phyloP scores from a whole-genome alignment of 257 asterid species.

The Solanum sejunctum region DNA sequence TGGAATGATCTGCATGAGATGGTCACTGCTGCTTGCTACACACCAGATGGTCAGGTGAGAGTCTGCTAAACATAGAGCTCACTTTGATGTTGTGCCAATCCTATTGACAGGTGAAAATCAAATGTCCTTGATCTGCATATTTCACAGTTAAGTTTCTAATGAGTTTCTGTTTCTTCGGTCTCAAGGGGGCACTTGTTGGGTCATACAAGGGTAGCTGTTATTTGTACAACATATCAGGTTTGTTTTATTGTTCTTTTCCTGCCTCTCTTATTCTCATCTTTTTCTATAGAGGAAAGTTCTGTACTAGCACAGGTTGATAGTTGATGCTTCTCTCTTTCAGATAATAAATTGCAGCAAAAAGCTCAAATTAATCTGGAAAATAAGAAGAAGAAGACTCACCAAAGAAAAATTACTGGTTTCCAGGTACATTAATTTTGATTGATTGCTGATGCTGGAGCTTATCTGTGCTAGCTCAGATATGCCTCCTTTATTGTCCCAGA shows the following conservation, averaged over 20 bases:
- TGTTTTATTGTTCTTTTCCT: background rate
- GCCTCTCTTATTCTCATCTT: background rate
- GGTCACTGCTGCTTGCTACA: slow-evolving; percentile 99
- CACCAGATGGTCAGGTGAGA: slow-evolving; percentile 98
- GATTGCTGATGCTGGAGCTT: background rate
- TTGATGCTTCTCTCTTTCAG: slow-evolving; percentile 20
- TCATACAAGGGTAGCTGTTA: slow-evolving; percentile 96
- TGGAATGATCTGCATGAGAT: slow-evolving; percentile 97
- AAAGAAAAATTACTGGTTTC: slow-evolving; percentile 94
- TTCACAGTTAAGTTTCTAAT: background rate
- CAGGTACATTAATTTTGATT: slow-evolving; percentile 37
- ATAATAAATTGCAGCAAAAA: slow-evolving; percentile 72
- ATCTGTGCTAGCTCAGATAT: background rate
- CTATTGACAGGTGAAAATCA: background rate
- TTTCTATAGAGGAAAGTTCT: background rate
- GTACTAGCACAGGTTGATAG: background rate
- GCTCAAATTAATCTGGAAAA: slow-evolving; percentile 75
- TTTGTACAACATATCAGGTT: slow-evolving; percentile 74
- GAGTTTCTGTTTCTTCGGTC: slow-evolving; percentile 1
- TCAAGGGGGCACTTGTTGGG: slow-evolving; percentile 90
- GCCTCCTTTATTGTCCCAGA: background rate
- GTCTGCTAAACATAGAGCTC: background rate
- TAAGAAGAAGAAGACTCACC: slow-evolving; percentile 82
- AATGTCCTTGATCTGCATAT: background rate
- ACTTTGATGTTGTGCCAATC: background rate